A percentile compares a stretch with the other conserved stretches of the same genome.
Evolutionary conservation across 768 basidiomycete species (phyloP).

Genomic region (Trametes maxima): DNA sequence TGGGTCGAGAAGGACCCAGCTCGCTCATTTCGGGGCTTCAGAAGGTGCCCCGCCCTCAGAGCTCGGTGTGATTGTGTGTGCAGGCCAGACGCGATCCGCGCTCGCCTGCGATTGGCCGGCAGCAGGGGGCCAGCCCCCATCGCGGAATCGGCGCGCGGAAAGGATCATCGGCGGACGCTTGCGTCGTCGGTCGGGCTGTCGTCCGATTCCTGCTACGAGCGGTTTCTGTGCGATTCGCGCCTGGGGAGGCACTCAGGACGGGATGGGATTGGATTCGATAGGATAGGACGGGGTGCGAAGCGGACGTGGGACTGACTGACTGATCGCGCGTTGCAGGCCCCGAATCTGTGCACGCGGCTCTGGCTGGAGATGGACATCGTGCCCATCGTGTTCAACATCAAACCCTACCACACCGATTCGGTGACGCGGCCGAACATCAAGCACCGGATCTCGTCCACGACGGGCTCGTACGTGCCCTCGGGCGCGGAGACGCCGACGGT

Average conservation of each 20-base stretch:
- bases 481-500: constrained; percentile 78
- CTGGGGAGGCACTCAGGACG: background rate
- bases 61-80: background rate
- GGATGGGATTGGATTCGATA: too few relatives aligned
- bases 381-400: constrained; percentile 85
- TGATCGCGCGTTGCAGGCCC: constrained; percentile 46
- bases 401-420: constrained; percentile 79
- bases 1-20: constrained; percentile 1
- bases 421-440: constrained; percentile 78
- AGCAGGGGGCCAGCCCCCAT: background rate
- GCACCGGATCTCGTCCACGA: constrained; percentile 80
- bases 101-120: background rate
- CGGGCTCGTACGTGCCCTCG: constrained; percentile 76
- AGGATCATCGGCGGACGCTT: background rate
- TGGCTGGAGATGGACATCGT: constrained; percentile 86
- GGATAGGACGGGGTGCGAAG: too few relatives aligned
- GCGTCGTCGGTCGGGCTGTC: background rate
- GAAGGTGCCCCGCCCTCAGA: background rate
- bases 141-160: background rate
- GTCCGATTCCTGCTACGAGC: background rate
- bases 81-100: constrained; percentile 4
- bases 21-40: constrained; percentile 12
- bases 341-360: constrained; percentile 82
- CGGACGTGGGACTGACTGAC: constrained; percentile 15
- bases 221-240: background rate